A percentile compares a stretch with the other conserved stretches of the same genome.
phyloP scores from a whole-genome alignment of 2,329 filamentous ascomycete genomes.

The Drechslerella dactyloides region DNA sequence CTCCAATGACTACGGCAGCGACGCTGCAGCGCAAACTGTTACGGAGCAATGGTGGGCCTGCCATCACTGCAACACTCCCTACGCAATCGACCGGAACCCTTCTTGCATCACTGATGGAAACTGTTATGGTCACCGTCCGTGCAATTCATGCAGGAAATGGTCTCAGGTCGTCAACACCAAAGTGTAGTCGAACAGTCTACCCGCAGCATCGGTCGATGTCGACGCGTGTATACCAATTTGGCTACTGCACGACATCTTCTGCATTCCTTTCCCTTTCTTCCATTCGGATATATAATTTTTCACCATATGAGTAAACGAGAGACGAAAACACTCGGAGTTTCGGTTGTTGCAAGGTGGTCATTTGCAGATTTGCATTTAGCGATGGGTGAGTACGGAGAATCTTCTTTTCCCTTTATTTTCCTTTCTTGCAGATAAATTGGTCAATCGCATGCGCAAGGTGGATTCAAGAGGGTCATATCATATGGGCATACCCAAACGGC shows the following conservation, averaged over 20 bases:
- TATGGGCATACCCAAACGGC: background rate
- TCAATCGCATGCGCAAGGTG: background rate
- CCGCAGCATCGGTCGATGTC: background rate
- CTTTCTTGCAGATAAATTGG: background rate
- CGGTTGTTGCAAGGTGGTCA: background rate
- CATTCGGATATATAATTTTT: background rate
- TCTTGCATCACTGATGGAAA: background rate
- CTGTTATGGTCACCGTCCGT: conserved; percentile 15
- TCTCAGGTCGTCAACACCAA: background rate
- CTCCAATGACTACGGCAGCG: background rate
- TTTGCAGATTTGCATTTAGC: conserved; percentile 6
- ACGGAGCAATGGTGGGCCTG: conserved; percentile 14
- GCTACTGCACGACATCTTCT: too few species aligned
- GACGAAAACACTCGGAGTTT: background rate
- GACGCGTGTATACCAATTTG: background rate
- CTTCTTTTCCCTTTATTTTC: background rate
- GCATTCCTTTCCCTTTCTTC: background rate
- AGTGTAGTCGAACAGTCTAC: background rate
- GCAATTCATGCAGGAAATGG: background rate
- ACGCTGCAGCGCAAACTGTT: background rate
- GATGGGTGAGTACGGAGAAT: background rate
- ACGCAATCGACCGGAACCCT: background rate
- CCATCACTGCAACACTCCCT: background rate
- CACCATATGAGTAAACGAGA: background rate
- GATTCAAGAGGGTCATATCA: too few species aligned